Evolutionary conservation across 176 grass and related monocot genomes (phyloP).

Genomic region (Rhynchospora breviuscula): DNA sequence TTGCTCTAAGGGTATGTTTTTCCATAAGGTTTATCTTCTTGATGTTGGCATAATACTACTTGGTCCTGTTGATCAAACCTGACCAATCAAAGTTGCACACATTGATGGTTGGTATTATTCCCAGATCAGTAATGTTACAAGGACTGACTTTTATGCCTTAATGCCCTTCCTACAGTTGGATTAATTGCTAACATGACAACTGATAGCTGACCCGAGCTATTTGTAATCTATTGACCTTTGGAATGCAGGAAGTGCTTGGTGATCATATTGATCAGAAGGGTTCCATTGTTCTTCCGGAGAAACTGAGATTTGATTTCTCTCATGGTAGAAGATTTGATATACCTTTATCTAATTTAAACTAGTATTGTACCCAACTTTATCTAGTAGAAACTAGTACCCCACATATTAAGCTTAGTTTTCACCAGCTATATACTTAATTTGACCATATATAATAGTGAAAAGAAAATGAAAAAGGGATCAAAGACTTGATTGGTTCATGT

Average conservation of each 20-base stretch:
- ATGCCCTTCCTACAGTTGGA: not conserved
- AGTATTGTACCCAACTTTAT: not conserved
- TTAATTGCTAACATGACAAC: not conserved
- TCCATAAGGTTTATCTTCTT: slow-evolving; percentile 11
- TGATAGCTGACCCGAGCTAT: not conserved
- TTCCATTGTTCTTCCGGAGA: slow-evolving; percentile 97
- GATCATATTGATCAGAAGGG: slow-evolving; percentile 98
- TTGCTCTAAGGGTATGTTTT: slow-evolving; percentile 72
- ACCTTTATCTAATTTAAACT: not conserved
- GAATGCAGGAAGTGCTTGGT: slow-evolving; percentile 85
- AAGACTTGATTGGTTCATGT: not conserved
- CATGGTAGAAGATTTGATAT: slow-evolving; percentile 51
- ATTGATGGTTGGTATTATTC: not conserved
- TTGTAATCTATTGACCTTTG: not conserved
- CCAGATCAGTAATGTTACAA: not conserved
- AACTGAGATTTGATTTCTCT: slow-evolving; percentile 96
- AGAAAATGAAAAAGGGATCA: not conserved
- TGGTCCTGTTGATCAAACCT: not conserved
- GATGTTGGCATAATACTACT: not conserved
- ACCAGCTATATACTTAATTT: not conserved
- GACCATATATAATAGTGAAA: not conserved
- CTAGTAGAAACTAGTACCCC: not conserved
- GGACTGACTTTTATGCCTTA: not conserved
- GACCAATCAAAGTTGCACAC: not conserved
- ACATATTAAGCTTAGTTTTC: not conserved